These are phyloP conservation scores for Botryotinia narcissicola DNA, from an alignment of 2,329 filamentous ascomycete species.

Conservation along the genomic window DNA sequence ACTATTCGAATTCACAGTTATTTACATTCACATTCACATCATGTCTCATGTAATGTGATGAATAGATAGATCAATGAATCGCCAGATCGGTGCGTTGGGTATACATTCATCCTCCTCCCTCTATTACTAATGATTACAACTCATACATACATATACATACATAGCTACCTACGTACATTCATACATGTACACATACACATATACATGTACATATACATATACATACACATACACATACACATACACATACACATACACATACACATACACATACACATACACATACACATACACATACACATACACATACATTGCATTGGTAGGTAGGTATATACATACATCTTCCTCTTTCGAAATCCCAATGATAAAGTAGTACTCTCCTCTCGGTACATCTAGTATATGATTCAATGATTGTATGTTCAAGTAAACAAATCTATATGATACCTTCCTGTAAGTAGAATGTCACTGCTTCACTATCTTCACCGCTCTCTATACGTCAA, in stretches of 20 bases:
- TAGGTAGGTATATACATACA: not conserved
- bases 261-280: not conserved
- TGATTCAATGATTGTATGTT: not conserved
- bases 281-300: not conserved
- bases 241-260: not conserved
- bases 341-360: not conserved
- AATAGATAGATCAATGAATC: not conserved
- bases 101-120: not conserved
- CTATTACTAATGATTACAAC: not conserved
- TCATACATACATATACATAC: not conserved
- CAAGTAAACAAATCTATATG: not conserved
- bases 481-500: conserved; percentile 14
- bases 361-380: not conserved
- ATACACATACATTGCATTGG: not conserved
- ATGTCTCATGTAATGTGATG: not conserved
- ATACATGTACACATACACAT: too few relatives aligned
- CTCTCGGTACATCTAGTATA: not conserved
- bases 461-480: not conserved
- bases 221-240: not conserved
- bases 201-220: not conserved
- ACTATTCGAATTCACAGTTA: not conserved
- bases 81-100: not conserved
- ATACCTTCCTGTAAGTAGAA: not conserved
- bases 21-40: not conserved
- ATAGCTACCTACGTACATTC: too few relatives aligned